phyloP scores from a whole-genome alignment of 2,329 filamentous ascomycete genomes.

The Aspergillus sp. region DNA sequence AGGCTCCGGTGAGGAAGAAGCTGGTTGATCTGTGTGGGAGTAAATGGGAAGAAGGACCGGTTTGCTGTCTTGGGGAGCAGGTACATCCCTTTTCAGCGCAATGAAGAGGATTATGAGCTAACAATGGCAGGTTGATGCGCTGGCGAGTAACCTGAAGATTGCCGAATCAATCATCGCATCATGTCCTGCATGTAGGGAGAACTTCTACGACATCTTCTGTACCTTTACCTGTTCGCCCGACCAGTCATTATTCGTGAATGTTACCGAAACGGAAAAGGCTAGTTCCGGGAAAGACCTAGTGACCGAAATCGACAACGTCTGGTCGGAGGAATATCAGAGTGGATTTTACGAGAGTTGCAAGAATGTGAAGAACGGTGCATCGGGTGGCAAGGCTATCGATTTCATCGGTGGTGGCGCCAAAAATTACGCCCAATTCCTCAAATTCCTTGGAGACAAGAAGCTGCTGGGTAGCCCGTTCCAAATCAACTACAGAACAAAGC shows the following conservation, averaged over 20 bases:
- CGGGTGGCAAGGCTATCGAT: constrained; percentile 88
- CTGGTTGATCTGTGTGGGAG: constrained; percentile 78
- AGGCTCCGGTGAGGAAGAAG: constrained; percentile 64
- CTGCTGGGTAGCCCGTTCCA: constrained; percentile 89
- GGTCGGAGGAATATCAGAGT: constrained; percentile 73
- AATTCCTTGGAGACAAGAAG: constrained; percentile 90
- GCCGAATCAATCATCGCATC: constrained; percentile 85
- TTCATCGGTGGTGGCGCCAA: constrained; percentile 93
- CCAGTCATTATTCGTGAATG: constrained; percentile 90
- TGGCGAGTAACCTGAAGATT: constrained; percentile 77
- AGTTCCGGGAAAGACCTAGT: constrained; percentile 58
- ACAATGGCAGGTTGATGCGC: constrained; percentile 60
- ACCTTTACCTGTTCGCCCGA: constrained; percentile 97
- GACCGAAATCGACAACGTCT: constrained; percentile 81
- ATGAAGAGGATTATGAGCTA: neutral
- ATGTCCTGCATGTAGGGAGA: constrained; percentile 93
- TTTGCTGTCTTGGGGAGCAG: constrained; percentile 81
- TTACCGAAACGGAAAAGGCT: constrained; percentile 62
- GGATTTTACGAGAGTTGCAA: constrained; percentile 97
- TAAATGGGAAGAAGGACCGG: constrained; percentile 74
- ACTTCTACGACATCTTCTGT: constrained; percentile 98
- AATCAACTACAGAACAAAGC: constrained; percentile 73
- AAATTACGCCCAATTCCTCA: constrained; percentile 78
- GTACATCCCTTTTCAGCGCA: constrained; percentile 26
- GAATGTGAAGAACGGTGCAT: constrained; percentile 95